Evolutionary conservation across 192 early-diverging fungal species (phyloP).

Genomic region (Rhizophagus prolifer): DNA sequence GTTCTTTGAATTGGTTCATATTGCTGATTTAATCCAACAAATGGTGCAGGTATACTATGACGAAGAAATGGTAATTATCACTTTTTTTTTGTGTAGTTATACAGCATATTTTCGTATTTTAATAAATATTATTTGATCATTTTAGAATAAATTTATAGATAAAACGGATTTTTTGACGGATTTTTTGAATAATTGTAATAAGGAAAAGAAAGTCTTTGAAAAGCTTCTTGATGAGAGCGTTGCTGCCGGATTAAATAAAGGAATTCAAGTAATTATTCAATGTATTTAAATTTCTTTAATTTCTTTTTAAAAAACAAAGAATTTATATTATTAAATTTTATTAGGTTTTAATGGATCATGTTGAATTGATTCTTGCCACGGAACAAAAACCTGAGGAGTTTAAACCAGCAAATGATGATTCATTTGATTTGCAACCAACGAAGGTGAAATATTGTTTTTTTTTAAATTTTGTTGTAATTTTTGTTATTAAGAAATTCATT

Average conservation of each 20-base stretch:
- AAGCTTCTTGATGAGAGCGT: conserved; percentile 85
- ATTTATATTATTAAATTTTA: not conserved
- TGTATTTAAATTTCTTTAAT: not conserved
- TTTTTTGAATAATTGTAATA: conserved; percentile 86
- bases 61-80: conserved; percentile 71
- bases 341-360: conserved; percentile 81
- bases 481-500: not conserved
- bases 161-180: conserved; percentile 90
- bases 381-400: conserved; percentile 73
- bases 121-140: conserved; percentile 10
- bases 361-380: conserved; percentile 76
- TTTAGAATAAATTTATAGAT: conserved; percentile 69
- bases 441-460: conserved; percentile 40
- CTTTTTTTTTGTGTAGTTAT: not conserved
- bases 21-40: conserved; percentile 90
- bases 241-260: conserved; percentile 89
- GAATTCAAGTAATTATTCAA: conserved; percentile 59
- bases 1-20: conserved; percentile 94
- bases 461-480: not conserved
- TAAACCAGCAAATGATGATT: conserved; percentile 62
- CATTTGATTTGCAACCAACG: conserved; percentile 71
- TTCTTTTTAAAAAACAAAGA: not conserved
- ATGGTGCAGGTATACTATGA: conserved; percentile 93
- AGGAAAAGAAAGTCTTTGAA: conserved; percentile 91
- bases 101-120: not conserved